Conservation (phyloP, 164 flowering plant species). For the Pachysandra terminalis region DNA sequence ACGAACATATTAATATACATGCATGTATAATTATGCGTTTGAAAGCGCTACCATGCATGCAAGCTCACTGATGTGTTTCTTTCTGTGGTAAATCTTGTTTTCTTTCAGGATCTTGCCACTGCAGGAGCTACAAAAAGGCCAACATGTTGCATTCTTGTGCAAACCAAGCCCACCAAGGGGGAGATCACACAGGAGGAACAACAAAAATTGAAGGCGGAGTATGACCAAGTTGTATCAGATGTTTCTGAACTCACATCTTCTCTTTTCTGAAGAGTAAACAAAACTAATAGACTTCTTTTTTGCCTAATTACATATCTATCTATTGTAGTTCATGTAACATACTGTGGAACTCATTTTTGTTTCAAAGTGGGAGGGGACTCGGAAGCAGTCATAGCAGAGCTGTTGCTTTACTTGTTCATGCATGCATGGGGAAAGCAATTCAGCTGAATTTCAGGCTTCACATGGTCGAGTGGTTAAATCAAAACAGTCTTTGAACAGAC, state of each 20-base stretch:
- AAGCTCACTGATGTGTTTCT: neutral
- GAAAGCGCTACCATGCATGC: neutral
- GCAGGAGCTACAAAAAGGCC: slow-evolving; percentile 96
- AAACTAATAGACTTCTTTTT: too few relatives aligned
- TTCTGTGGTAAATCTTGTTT: neutral
- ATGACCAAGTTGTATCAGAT: slow-evolving; percentile 58
- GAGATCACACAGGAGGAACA: slow-evolving; percentile 61
- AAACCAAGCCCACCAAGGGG: slow-evolving; percentile 80
- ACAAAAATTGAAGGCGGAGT: slow-evolving; percentile 66
- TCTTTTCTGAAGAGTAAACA: slow-evolving; percentile 38
- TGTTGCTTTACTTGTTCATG: neutral
- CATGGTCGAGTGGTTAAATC: neutral
- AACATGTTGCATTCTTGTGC: slow-evolving; percentile 86
- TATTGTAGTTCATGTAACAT: neutral
- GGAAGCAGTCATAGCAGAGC: too few relatives aligned
- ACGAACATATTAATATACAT: too few relatives aligned
- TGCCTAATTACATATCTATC: neutral
- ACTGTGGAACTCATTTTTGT: too few relatives aligned
- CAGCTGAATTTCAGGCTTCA: neutral
- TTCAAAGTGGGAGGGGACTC: too few relatives aligned
- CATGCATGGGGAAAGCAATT: neutral
- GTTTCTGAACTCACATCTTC: slow-evolving; percentile 52
- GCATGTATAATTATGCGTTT: too few relatives aligned
- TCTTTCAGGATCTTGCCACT: slow-evolving; percentile 87
- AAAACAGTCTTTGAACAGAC: neutral